These are phyloP conservation scores for Solanum gandarillasii DNA, from an alignment of 257 asterid species.

Conservation along the genomic window DNA sequence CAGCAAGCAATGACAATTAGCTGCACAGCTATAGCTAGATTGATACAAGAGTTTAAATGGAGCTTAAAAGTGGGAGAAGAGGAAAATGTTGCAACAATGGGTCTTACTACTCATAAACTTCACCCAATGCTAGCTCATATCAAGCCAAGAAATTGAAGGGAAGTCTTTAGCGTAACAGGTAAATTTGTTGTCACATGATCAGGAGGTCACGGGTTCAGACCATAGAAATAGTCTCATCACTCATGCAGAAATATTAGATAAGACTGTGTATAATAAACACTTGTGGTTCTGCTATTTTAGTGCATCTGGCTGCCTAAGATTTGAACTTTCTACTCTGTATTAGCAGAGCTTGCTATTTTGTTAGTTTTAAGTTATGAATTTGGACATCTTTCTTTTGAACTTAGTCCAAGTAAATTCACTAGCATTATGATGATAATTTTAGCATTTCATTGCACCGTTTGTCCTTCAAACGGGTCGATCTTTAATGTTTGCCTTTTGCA, in stretches of 20 bases:
- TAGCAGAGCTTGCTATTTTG: background rate
- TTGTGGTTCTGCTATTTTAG: background rate
- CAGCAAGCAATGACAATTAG: slow-evolving; percentile 68
- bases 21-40: slow-evolving; percentile 56
- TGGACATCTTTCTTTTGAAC: background rate
- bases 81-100: slow-evolving; percentile 56
- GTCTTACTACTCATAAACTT: slow-evolving; percentile 65
- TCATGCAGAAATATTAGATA: background rate
- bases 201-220: background rate
- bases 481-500: background rate
- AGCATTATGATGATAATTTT: background rate
- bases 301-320: background rate
- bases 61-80: slow-evolving; percentile 53
- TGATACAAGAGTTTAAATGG: slow-evolving; percentile 87
- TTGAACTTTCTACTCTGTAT: background rate
- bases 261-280: rapidly evolving
- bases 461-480: background rate
- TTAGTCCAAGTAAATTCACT: background rate
- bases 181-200: background rate
- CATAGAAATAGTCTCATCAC: background rate
- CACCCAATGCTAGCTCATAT: slow-evolving; percentile 52
- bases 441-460: background rate
- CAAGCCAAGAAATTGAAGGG: slow-evolving; percentile 25
- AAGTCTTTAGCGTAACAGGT: background rate
- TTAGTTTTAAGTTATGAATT: background rate